A percentile compares a stretch with the other conserved stretches of the same genome.
phyloP scores from a whole-genome alignment of 768 basidiomycete genomes.

The Rhodotorula kratochvilovae region DNA sequence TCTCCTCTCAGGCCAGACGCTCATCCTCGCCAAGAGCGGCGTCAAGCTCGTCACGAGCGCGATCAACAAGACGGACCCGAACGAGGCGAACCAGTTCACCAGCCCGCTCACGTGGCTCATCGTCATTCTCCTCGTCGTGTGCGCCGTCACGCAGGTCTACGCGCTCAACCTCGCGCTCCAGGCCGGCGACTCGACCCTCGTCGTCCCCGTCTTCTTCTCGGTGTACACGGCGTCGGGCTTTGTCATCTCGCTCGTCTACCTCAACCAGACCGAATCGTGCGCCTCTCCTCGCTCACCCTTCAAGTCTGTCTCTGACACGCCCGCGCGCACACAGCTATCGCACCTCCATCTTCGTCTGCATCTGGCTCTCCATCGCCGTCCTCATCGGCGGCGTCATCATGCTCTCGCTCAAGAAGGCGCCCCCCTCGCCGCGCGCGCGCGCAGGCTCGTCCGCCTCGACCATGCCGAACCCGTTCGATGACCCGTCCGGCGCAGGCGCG shows the following conservation, averaged over 20 bases:
- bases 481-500: not conserved
- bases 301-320: not conserved
- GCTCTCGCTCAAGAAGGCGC: conserved; percentile 62
- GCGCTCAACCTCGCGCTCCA: conserved; percentile 28
- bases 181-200: conserved; percentile 28
- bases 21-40: conserved; percentile 73
- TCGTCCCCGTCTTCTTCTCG: conserved; percentile 87
- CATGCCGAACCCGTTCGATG: conserved; percentile 42
- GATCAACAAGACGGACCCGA: conserved; percentile 25
- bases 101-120: conserved; percentile 54
- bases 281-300: conserved; percentile 49
- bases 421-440: conserved; percentile 50
- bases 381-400: conserved; percentile 75
- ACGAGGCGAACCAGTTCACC: conserved; percentile 35
- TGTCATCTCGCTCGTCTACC: conserved; percentile 44
- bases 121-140: conserved; percentile 59
- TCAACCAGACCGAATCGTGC: conserved; percentile 55
- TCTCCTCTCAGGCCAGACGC: conserved; percentile 76
- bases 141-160: conserved; percentile 79
- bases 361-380: conserved; percentile 77
- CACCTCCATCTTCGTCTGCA: conserved; percentile 61
- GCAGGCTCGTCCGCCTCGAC: conserved; percentile 45
- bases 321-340: conserved; percentile 9
- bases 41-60: conserved; percentile 49
- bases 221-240: conserved; percentile 58